Conservation (phyloP, 148 eudicot genomes). For the Chenopodium formosanum region DNA sequence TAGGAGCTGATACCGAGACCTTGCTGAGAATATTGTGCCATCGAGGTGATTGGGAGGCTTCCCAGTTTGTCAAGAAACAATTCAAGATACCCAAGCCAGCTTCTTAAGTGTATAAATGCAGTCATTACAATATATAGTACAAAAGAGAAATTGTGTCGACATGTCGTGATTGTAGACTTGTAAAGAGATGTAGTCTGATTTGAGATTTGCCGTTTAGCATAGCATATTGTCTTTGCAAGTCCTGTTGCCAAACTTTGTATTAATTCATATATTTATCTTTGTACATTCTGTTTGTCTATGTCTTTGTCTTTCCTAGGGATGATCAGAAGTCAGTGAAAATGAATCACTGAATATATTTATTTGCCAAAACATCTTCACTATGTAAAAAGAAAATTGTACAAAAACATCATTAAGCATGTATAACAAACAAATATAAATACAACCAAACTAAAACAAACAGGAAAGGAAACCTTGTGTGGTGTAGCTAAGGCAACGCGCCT, state of each 20-base stretch:
- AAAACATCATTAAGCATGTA: no score
- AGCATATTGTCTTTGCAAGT: neutral
- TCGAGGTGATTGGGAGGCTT: conserved; percentile 84
- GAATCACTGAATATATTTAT: no score
- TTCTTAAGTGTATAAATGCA: neutral
- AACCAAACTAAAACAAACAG: no score
- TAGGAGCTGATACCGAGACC: conserved; percentile 79
- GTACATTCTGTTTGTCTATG: neutral
- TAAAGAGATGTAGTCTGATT: neutral
- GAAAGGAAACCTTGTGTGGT: no score
- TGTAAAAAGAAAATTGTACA: no score
- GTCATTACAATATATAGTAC: neutral
- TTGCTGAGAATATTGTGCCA: conserved; percentile 86
- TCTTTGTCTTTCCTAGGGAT: no score
- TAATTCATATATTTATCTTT: neutral
- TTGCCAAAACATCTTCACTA: no score
- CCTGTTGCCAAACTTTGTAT: neutral
- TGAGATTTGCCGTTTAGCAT: neutral
- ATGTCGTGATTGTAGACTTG: conserved; percentile 6
- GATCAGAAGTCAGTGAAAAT: no score
- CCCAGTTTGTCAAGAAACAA: conserved; percentile 95
- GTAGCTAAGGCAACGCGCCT: no score
- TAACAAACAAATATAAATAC: no score
- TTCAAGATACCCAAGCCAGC: conserved; percentile 89
- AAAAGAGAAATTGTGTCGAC: neutral